Evolutionary conservation across 139 green algal species (phyloP).

Genomic region (Haematococcus sp.): DNA sequence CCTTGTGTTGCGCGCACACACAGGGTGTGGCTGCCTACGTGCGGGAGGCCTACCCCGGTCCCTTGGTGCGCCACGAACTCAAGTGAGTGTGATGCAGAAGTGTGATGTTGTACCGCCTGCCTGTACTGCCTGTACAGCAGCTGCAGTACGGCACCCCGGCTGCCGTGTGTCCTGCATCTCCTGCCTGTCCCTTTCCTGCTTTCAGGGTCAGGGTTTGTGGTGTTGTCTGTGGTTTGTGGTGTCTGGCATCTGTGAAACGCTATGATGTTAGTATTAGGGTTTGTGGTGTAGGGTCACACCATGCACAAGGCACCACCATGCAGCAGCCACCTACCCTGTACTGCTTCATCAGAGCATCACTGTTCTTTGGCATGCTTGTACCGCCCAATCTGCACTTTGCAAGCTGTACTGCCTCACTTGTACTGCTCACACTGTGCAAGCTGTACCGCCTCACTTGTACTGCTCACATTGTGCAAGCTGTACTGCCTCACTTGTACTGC

Average conservation of each 20-base stretch:
- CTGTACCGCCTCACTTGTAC: neutral
- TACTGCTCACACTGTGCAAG: neutral
- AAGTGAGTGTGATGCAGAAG: slow-evolving; percentile 15
- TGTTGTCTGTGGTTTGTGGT: neutral
- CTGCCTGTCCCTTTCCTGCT: neutral
- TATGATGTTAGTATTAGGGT: too few relatives aligned
- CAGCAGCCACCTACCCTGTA: too few relatives aligned
- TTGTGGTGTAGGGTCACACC: too few relatives aligned
- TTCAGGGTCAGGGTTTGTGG: neutral
- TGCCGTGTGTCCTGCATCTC: neutral
- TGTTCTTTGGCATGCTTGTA: too few relatives aligned
- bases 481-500: neutral
- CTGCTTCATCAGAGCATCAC: too few relatives aligned
- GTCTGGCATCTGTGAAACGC: too few relatives aligned
- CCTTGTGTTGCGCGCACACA: too few relatives aligned
- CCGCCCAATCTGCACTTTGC: neutral
- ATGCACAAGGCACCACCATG: too few relatives aligned
- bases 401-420: neutral
- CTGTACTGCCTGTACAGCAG: neutral
- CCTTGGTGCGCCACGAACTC: slow-evolving; percentile 40
- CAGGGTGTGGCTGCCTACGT: slow-evolving; percentile 37
- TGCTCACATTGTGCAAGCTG: neutral
- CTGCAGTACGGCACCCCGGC: neutral
- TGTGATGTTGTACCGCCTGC: neutral
- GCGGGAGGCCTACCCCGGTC: slow-evolving; percentile 26